phyloP scores from a whole-genome alignment of 192 early-diverging fungal genomes.

The Pilobolus umbonatus region DNA sequence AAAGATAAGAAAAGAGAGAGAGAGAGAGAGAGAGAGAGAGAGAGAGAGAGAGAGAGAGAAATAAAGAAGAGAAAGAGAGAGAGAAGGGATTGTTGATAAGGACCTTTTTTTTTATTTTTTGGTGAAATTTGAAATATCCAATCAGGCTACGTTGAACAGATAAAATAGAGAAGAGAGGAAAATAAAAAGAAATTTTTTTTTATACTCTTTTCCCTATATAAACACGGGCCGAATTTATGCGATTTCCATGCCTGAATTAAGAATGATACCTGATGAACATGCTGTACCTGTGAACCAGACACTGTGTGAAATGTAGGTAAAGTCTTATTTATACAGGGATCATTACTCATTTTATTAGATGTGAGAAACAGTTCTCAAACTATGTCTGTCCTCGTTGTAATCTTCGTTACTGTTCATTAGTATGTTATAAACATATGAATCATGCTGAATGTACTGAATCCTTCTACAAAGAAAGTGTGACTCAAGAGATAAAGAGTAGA shows the following conservation, averaged over 20 bases:
- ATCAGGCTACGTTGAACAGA: no score
- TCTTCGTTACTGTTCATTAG: constrained; percentile 58
- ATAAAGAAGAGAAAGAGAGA: no score
- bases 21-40: no score
- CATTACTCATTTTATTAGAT: constrained; percentile 30
- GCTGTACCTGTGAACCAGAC: not conserved
- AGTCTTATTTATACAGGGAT: not conserved
- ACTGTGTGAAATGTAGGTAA: constrained; percentile 5
- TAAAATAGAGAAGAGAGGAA: no score
- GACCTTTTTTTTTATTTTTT: no score
- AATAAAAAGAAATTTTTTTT: no score
- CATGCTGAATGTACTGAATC: constrained; percentile 40
- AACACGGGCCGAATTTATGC: constrained; percentile 12
- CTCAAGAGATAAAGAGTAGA: constrained; percentile 46
- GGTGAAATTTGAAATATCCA: no score
- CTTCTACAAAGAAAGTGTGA: constrained; percentile 56
- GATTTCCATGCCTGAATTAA: constrained; percentile 8
- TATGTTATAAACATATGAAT: constrained; percentile 55
- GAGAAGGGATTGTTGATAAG: no score
- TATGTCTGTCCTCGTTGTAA: constrained; percentile 68
- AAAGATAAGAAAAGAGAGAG: no score
- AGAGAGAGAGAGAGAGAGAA: no score
- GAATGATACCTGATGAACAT: not conserved
- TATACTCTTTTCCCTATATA: no score
- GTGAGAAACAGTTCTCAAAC: constrained; percentile 47